Percentiles rank a stretch among this genome's conserved stretches.
Evolutionary conservation across 257 asterid species (phyloP).

Genomic region (Anisodus tanguticus): DNA sequence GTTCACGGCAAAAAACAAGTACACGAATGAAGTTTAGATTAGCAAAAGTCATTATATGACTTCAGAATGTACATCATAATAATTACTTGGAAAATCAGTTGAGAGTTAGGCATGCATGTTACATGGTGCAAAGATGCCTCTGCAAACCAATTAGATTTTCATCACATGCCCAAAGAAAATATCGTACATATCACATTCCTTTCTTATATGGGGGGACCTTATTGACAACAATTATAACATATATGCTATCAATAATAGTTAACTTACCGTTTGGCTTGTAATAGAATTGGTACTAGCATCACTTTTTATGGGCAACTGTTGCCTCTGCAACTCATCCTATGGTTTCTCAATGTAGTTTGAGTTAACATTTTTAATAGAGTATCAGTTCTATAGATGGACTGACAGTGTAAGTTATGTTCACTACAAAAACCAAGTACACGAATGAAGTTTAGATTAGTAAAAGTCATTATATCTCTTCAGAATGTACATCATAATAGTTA

Average conservation of each 20-base stretch:
- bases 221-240: neutral
- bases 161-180: slow-evolving; percentile 22
- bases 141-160: slow-evolving; percentile 26
- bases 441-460: too few species aligned
- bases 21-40: neutral
- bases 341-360: neutral
- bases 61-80: neutral
- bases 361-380: neutral
- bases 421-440: neutral
- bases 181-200: slow-evolving; percentile 12
- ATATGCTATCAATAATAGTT: neutral
- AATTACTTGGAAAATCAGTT: neutral
- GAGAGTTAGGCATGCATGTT: neutral
- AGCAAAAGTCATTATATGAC: neutral
- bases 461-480: neutral
- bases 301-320: slow-evolving; percentile 23
- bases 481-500: too few species aligned
- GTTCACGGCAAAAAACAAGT: neutral
- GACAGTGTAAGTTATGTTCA: neutral
- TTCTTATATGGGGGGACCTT: neutral
- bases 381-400: neutral
- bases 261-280: neutral
- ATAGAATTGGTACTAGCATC: neutral
- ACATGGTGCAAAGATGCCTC: slow-evolving; percentile 18
- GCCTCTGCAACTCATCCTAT: slow-evolving; percentile 17